Base-by-base conservation (phyloP, 164 flowering plant species). In the Nelumbo lutea region DNA sequence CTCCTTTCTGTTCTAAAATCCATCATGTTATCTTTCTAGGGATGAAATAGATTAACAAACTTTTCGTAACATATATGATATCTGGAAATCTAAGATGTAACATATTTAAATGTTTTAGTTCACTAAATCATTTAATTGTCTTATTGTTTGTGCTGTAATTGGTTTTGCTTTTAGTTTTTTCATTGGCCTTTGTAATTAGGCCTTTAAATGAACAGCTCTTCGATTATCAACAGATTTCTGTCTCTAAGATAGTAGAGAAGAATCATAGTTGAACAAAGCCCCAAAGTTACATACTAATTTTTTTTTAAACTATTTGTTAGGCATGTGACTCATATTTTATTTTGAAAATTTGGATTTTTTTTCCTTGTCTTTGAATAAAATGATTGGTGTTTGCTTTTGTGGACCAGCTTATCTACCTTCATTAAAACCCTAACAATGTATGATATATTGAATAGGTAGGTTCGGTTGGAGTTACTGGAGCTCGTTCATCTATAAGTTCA, bases 401-500 rank as follows among this genome's bases (percentile, higher is more conserved):
- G 27, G 27, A 27, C 27, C 27, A 27, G 27, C 27, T 27, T 27
- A 27, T 27, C 27, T 27, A 27, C 0, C 27, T 27, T 27, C 27
- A 27, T 27, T 27, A 27, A 27, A 27, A 27, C 27, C 11, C 46
- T 61, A 41, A 61, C 45, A 9, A 41, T 9, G n/a, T 42, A 56
- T 10, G 27, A 27, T 55, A 6, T 48, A 6, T 38, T 73, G 59
- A 60, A 48, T 58, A 93, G 97, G 96, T 91, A 48, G 91, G 97
- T 77, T 79, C 96, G 41, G 67, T 84, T 68, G 98, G 98, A 72
- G 97, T 94, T 67, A 94, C 97, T 44, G 98, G 97, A 70, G 84
- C 96, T 13, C 96, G 98, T 56, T 65, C 85, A 60, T 83, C 93
- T 46, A 88, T 91, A 8, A 88, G 83, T 65, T 69, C 15, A 0